A percentile compares a stretch with the other conserved stretches of the same genome.
phyloP scores from a whole-genome alignment of 202 grass and related monocot species.

The Zizania palustris region DNA sequence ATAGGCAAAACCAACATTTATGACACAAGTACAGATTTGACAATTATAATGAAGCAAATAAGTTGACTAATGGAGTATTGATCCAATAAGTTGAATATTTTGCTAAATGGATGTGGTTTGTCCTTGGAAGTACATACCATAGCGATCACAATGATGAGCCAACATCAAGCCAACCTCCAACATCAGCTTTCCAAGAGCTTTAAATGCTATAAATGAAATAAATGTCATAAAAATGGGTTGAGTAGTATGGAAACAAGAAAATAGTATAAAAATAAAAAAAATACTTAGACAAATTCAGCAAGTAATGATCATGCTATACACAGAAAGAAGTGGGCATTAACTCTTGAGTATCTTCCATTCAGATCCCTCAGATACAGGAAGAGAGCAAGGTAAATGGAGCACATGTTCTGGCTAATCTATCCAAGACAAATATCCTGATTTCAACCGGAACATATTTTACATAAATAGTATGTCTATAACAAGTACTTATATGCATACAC shows the following conservation, averaged over 20 bases:
- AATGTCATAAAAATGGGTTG: background rate
- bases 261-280: background rate
- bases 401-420: background rate
- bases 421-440: background rate
- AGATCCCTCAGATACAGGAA: no score
- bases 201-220: conserved; percentile 61
- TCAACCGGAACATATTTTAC: background rate
- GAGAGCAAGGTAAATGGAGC: background rate
- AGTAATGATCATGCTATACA: background rate
- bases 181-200: conserved; percentile 87
- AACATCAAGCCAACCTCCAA: conserved; percentile 89
- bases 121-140: conserved; percentile 58
- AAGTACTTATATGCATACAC: background rate
- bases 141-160: conserved; percentile 87
- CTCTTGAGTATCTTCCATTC: background rate
- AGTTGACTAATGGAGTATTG: background rate
- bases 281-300: no score
- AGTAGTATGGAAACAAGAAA: background rate
- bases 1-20: conserved; percentile 18
- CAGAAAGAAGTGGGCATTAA: background rate
- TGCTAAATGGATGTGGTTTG: conserved; percentile 12
- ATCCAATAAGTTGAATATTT: background rate
- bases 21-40: no score
- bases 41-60: background rate
- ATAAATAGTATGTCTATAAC: background rate